Evolutionary conservation across 2,329 filamentous ascomycete genomes (phyloP), one percentile per base, ranked within the genome.

Genomic region (Penicillium sp.): DNA sequence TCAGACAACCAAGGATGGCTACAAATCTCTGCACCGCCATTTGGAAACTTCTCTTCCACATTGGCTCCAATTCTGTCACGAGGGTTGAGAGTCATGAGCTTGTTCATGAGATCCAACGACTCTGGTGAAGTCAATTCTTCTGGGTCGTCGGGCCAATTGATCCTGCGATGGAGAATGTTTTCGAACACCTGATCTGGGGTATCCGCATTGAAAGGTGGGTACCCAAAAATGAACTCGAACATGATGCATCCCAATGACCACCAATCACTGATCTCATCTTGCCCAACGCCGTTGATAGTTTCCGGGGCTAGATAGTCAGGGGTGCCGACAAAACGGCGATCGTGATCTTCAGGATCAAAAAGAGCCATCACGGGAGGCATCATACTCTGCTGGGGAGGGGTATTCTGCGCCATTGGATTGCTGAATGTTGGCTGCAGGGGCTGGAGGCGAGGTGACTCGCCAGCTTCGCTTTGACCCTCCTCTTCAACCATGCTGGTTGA

Each of bases 201-300:
- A 21, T 83, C 81, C 1, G 91, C 94, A 73, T 97, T 92, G 75
- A 99, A 99, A 0, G 94, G 94, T 0, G 94, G 94, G 57, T 91
- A 89, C 1, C 94, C 94, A 70, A 91, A 97, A 2, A 99, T 79
- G 65, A 96, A 97, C 70, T 99, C 94, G 69, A 97, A 99, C 75
- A 97, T 80, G 67, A 99, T 97, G 73, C 95, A 99, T 0, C 94
- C 94, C n/a, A 99, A 83, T 23, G 94, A 97, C 94, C 94, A 99
- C 94, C 94, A 99, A 86, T 99, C 94, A 71, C 94, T 97, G 65
- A 93, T 94, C 74, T 97, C 93, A 70, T 99, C 94, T 74, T 99
- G 94, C 2, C 93, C 92, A 64, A 92, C 87, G 50, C 95, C 94
- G 64, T 91, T 93, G 71, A 99, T 96, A 0, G 95, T 99, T 73